Evolutionary conservation across 2,329 filamentous ascomycete species (phyloP).

Genomic region (Monosporascus sp.): DNA sequence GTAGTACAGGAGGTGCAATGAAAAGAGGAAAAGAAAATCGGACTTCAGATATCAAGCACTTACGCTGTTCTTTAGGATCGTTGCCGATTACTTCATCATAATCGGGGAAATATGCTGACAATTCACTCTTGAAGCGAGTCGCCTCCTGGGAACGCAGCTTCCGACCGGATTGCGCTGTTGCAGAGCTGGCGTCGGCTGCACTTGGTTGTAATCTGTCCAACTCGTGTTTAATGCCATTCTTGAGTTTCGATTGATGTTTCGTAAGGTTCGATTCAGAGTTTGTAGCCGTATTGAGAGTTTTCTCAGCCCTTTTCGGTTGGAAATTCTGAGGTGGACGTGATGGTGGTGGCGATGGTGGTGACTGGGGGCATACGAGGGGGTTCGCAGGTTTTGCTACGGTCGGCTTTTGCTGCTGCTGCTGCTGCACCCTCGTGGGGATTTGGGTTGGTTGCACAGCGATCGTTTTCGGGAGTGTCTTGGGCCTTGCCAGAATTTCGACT

Average conservation of each 20-base stretch:
- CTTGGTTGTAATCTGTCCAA: constrained; percentile 50
- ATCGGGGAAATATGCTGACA: constrained; percentile 85
- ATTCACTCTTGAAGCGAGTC: constrained; percentile 81
- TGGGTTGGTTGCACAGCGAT: constrained; percentile 20
- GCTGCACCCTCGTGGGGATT: constrained; percentile 8
- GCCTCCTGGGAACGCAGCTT: constrained; percentile 84
- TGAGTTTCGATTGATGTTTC: constrained; percentile 53
- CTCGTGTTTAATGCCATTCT: constrained; percentile 58
- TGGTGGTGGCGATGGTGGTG: constrained; percentile 14
- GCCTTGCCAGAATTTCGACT: constrained; percentile 44
- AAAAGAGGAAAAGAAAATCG: background rate
- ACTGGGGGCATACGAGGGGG: constrained; percentile 15
- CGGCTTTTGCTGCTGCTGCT: constrained; percentile 6
- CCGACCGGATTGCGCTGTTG: constrained; percentile 58
- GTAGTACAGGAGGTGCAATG: background rate
- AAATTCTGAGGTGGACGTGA: constrained; percentile 3
- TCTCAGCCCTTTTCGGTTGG: constrained; percentile 9
- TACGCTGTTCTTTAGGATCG: constrained; percentile 72
- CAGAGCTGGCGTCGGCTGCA: constrained; percentile 32
- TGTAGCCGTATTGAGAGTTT: constrained; percentile 18
- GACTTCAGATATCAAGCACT: constrained; percentile 25
- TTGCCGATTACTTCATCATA: constrained; percentile 93
- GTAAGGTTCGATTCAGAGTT: constrained; percentile 28
- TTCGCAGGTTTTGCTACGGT: constrained; percentile 18
- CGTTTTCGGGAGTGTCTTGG: constrained; percentile 19